Percentiles rank a stretch among this genome's conserved stretches.
Evolutionary conservation across 768 basidiomycete genomes (phyloP).

Genomic region (Cubamyces sp.): DNA sequence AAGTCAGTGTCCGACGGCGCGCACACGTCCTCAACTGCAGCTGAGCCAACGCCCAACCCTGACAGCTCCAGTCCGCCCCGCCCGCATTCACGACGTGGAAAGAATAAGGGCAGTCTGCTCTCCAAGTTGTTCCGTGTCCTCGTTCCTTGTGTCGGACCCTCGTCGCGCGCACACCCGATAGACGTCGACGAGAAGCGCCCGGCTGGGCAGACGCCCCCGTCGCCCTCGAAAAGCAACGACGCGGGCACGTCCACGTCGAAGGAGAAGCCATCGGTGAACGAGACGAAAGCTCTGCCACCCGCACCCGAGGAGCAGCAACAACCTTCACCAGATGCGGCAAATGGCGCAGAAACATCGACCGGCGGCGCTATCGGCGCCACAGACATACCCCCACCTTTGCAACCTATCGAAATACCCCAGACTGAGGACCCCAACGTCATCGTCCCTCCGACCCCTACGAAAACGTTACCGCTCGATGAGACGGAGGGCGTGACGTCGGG

Average conservation of each 20-base stretch:
- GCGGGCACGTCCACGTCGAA: constrained; percentile 27
- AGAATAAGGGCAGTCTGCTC: constrained; percentile 42
- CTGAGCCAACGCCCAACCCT: constrained; percentile 24
- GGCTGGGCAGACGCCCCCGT: constrained; percentile 5
- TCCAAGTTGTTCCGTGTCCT: constrained; percentile 63
- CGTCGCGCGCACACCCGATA: constrained; percentile 50
- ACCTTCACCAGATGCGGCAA: constrained; percentile 7
- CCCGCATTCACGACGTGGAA: constrained; percentile 47
- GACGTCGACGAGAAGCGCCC: constrained; percentile 36
- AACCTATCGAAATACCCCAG: constrained; percentile 32
- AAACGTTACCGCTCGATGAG: constrained; percentile 62
- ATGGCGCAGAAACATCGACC: constrained; percentile 18
- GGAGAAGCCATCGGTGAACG: constrained; percentile 35
- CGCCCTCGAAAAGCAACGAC: constrained; percentile 19
- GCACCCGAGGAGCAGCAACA: constrained; percentile 22
- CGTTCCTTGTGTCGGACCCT: constrained; percentile 68
- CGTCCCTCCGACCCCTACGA: constrained; percentile 54
- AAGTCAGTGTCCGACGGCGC: constrained; percentile 40
- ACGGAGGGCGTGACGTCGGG: constrained; percentile 91
- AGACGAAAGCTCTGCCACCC: constrained; percentile 41
- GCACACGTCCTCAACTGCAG: constrained; percentile 36
- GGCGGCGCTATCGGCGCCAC: constrained; percentile 10
- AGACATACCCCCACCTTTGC: constrained; percentile 29
- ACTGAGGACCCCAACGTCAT: constrained; percentile 43
- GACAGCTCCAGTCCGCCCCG: constrained; percentile 30